Conservation (phyloP, 2,329 filamentous ascomycete genomes). For the Talaromyces verruculosus region DNA sequence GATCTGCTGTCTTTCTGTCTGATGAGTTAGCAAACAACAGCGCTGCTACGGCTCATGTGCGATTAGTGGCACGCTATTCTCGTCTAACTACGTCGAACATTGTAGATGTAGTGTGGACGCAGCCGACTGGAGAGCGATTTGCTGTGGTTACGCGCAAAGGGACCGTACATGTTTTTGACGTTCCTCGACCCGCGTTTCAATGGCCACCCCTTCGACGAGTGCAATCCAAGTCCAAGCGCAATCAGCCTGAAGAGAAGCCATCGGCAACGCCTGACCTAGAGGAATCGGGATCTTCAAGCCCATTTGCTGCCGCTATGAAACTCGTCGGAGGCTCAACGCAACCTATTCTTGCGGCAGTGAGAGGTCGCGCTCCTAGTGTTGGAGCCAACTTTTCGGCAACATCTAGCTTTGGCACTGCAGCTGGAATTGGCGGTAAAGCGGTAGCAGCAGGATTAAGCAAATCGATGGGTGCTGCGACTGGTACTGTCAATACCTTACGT, state of each 20-base stretch:
- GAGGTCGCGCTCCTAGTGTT: slow-evolving; percentile 52
- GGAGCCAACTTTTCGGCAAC: slow-evolving; percentile 46
- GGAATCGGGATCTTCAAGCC: slow-evolving; percentile 35
- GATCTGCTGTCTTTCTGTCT: slow-evolving; percentile 38
- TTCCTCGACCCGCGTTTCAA: slow-evolving; percentile 77
- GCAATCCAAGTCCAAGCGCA: slow-evolving; percentile 40
- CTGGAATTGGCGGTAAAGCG: slow-evolving; percentile 48
- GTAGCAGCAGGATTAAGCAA: slow-evolving; percentile 53
- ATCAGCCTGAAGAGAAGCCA: slow-evolving; percentile 43
- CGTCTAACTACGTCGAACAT: slow-evolving; percentile 90
- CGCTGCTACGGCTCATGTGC: slow-evolving; percentile 53
- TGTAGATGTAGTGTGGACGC: slow-evolving; percentile 84
- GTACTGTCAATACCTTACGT: slow-evolving; percentile 49
- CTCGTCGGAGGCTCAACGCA: slow-evolving; percentile 62
- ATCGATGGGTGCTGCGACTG: slow-evolving; percentile 50
- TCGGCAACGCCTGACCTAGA: slow-evolving; percentile 42
- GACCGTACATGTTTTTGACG: slow-evolving; percentile 89
- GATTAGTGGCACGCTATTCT: slow-evolving; percentile 83
- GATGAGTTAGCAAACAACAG: slow-evolving; percentile 31
- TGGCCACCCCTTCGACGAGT: slow-evolving; percentile 72
- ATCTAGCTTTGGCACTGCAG: slow-evolving; percentile 47
- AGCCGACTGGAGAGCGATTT: slow-evolving; percentile 74
- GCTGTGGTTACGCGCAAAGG: slow-evolving; percentile 91
- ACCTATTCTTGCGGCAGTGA: slow-evolving; percentile 67
- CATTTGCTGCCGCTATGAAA: slow-evolving; percentile 69